These are phyloP conservation scores for Pleurotus sapidus DNA, from an alignment of 768 basidiomycete genomes.

Conservation along the genomic window DNA sequence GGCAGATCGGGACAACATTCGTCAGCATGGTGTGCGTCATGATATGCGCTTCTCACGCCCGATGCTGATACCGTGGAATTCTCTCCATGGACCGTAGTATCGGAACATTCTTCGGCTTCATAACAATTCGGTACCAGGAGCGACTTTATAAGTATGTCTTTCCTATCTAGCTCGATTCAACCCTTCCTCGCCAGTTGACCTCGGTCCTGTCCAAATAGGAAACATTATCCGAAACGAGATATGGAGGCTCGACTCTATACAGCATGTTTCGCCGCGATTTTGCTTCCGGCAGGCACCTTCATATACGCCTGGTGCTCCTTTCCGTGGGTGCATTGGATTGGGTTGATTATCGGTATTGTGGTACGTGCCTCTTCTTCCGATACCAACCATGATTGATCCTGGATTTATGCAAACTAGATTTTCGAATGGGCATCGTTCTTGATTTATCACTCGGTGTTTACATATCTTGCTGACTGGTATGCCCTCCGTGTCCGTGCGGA, in stretches of 20 bases:
- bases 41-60: not conserved
- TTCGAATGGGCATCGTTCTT: constrained; percentile 37
- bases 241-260: constrained; percentile 54
- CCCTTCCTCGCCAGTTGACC: too few species aligned
- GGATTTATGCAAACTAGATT: too few species aligned
- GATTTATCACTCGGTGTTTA: constrained; percentile 52
- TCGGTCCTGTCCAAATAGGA: constrained; percentile 12
- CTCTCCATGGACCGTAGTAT: constrained; percentile 27
- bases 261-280: constrained; percentile 44
- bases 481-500: constrained; percentile 10
- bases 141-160: constrained; percentile 37
- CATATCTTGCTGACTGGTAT: constrained; percentile 61
- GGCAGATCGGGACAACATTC: constrained; percentile 50
- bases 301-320: constrained; percentile 67
- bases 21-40: constrained; percentile 37
- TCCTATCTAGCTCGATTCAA: not conserved
- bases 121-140: constrained; percentile 44
- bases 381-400: too few species aligned
- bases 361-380: constrained; percentile 14
- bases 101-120: constrained; percentile 41
- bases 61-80: not conserved
- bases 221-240: constrained; percentile 21
- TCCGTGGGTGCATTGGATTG: constrained; percentile 53
- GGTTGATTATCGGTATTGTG: constrained; percentile 43
- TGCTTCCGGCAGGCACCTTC: constrained; percentile 55